These are phyloP conservation scores for Pythium guiyangense DNA, from an alignment of 352 stramenopile genomes.

Conservation along the genomic window DNA sequence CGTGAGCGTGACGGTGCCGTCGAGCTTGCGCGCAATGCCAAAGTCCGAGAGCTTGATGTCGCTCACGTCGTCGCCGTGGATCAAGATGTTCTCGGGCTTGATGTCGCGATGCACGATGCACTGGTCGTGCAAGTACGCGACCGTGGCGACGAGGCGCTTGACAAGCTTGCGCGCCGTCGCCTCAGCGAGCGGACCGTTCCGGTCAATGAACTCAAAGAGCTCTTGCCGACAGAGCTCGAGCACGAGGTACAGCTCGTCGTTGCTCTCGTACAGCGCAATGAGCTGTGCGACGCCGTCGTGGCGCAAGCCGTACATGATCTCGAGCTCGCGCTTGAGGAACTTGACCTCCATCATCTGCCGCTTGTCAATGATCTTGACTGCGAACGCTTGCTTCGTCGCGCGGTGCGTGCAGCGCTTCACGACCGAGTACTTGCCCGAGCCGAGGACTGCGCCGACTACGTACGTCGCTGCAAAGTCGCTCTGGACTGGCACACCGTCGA, in stretches of 20 bases:
- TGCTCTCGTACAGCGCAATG: conserved; percentile 72
- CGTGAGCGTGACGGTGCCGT: conserved; percentile 52
- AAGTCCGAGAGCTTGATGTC: conserved; percentile 85
- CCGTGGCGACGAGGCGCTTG: conserved; percentile 64
- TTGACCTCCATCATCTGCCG: conserved; percentile 72
- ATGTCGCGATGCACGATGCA: conserved; percentile 86
- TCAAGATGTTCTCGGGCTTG: conserved; percentile 83
- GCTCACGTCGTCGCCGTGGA: conserved; percentile 55
- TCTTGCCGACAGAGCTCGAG: conserved; percentile 80
- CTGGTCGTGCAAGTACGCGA: conserved; percentile 80
- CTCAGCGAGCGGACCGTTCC: conserved; percentile 67
- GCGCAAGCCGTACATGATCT: conserved; percentile 75
- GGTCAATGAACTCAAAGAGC: conserved; percentile 81
- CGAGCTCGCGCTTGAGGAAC: conserved; percentile 83
- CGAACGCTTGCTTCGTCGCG: conserved; percentile 28
- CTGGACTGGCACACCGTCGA: conserved; percentile 59
- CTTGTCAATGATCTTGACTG: conserved; percentile 86
- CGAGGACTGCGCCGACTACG: conserved; percentile 43
- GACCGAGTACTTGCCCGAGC: conserved; percentile 76
- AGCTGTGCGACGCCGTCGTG: conserved; percentile 78
- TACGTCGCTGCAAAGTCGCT: conserved; percentile 60
- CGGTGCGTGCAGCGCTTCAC: conserved; percentile 59
- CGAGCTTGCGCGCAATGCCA: conserved; percentile 72
- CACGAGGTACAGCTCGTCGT: conserved; percentile 72
- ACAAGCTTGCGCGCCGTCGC: conserved; percentile 61